phyloP scores from a whole-genome alignment of 768 basidiomycete species.

The Naganishia vaughanmartiniae region DNA sequence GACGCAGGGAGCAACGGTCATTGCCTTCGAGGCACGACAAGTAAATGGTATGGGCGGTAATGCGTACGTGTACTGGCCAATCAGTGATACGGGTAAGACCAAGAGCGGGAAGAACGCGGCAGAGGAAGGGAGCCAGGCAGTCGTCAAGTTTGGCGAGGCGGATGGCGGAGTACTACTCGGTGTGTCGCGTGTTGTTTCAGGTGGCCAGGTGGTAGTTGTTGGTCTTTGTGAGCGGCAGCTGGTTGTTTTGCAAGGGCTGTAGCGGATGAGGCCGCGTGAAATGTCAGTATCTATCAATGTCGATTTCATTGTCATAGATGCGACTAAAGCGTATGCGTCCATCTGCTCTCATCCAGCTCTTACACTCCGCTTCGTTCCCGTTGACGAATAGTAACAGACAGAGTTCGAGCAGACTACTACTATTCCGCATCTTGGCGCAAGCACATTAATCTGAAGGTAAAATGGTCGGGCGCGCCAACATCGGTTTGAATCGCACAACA shows the following conservation, averaged over 20 bases:
- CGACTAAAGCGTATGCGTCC: too few relatives aligned
- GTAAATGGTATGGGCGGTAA: conserved; percentile 68
- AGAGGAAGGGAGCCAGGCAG: conserved; percentile 72
- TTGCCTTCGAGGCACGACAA: conserved; percentile 69
- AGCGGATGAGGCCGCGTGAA: neutral
- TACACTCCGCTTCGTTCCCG: too few relatives aligned
- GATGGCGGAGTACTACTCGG: conserved; percentile 74
- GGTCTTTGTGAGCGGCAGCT: conserved; percentile 73
- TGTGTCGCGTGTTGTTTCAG: conserved; percentile 59
- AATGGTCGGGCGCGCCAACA: too few relatives aligned
- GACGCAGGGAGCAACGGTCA: conserved; percentile 52
- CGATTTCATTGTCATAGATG: too few relatives aligned
- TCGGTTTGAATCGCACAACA: too few relatives aligned
- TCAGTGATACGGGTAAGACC: neutral
- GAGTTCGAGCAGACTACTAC: too few relatives aligned
- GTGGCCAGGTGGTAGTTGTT: conserved; percentile 55
- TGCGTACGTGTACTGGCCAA: conserved; percentile 74
- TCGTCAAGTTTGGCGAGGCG: conserved; percentile 69
- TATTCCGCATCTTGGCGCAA: too few relatives aligned
- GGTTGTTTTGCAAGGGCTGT: conserved; percentile 54
- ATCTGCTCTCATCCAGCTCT: too few relatives aligned
- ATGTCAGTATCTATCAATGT: too few relatives aligned
- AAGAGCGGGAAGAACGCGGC: conserved; percentile 46
- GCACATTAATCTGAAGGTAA: too few relatives aligned
- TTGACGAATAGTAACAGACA: too few relatives aligned